These are phyloP conservation scores for Cruciata laevipes DNA, from an alignment of 257 asterid genomes.

Conservation along the genomic window DNA sequence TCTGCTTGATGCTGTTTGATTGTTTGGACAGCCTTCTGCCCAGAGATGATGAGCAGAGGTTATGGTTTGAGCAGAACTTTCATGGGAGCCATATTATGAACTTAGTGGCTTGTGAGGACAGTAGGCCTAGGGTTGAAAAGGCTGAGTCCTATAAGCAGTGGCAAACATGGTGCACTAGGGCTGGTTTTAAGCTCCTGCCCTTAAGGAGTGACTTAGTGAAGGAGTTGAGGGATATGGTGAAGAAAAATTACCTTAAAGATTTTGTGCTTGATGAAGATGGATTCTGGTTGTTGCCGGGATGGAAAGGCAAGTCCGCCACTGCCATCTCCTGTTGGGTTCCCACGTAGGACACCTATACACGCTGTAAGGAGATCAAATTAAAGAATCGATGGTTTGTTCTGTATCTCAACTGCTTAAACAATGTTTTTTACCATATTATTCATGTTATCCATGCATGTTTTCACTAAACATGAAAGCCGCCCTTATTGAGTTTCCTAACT, in stretches of 20 bases:
- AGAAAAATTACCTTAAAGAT: constrained; percentile 20
- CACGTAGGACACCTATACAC: not conserved
- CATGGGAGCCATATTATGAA: constrained; percentile 13
- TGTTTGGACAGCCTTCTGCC: constrained; percentile 7
- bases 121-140: constrained; percentile 15
- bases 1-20: constrained; percentile 12
- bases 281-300: constrained; percentile 21
- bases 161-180: constrained; percentile 9
- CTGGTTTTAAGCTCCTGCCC: constrained; percentile 19
- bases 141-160: constrained; percentile 26
- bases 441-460: too few species aligned
- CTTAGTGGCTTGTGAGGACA: constrained; percentile 22
- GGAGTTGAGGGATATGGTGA: constrained; percentile 10
- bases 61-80: constrained; percentile 9
- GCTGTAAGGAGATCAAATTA: too few species aligned
- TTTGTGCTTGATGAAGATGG: constrained; percentile 15
- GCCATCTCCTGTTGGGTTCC: constrained; percentile 24
- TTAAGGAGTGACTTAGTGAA: constrained; percentile 7
- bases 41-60: constrained; percentile 2
- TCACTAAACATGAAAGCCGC: too few species aligned
- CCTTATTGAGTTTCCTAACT: too few species aligned
- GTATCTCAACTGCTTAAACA: too few species aligned
- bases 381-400: too few species aligned
- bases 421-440: too few species aligned
- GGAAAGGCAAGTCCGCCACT: constrained; percentile 18